These are phyloP conservation scores for Aspergillus arachidicola DNA, from an alignment of 2,329 filamentous ascomycete genomes.

Conservation along the genomic window DNA sequence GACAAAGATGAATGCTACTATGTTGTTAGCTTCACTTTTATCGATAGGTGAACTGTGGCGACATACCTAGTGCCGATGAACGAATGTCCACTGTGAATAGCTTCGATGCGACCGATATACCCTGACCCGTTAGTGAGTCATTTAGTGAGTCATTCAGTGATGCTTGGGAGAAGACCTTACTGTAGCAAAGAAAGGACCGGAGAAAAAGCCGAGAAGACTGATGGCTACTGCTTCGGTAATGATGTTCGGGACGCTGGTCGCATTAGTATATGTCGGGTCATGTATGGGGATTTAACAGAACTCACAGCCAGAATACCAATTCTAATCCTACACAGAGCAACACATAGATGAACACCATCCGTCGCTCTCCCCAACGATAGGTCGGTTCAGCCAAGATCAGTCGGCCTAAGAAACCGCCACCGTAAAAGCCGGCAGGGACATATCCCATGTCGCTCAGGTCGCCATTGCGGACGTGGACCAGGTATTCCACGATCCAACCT, in stretches of 20 bases:
- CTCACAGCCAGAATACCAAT: constrained; percentile 60
- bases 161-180: constrained; percentile 31
- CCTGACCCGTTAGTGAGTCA: constrained; percentile 14
- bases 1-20: constrained; percentile 55
- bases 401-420: constrained; percentile 60
- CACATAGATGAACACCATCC: constrained; percentile 60
- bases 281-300: neutral
- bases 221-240: constrained; percentile 57
- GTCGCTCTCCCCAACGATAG: constrained; percentile 59
- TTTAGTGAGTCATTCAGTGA: no score
- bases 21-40: neutral
- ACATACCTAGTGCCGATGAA: constrained; percentile 49
- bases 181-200: constrained; percentile 61
- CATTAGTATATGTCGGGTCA: neutral
- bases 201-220: constrained; percentile 60
- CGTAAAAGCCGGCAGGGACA: constrained; percentile 63
- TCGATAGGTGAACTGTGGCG: no score
- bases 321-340: constrained; percentile 57
- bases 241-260: constrained; percentile 43
- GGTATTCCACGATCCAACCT: constrained; percentile 68
- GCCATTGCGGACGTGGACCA: constrained; percentile 62
- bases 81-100: constrained; percentile 53
- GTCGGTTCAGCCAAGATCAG: constrained; percentile 62
- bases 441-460: constrained; percentile 62
- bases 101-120: constrained; percentile 56